A percentile compares a stretch with the other conserved stretches of the same genome.
These are phyloP conservation scores for Neurospora crassa DNA, from an alignment of 2,329 filamentous ascomycete species.

Conservation along the genomic window DNA sequence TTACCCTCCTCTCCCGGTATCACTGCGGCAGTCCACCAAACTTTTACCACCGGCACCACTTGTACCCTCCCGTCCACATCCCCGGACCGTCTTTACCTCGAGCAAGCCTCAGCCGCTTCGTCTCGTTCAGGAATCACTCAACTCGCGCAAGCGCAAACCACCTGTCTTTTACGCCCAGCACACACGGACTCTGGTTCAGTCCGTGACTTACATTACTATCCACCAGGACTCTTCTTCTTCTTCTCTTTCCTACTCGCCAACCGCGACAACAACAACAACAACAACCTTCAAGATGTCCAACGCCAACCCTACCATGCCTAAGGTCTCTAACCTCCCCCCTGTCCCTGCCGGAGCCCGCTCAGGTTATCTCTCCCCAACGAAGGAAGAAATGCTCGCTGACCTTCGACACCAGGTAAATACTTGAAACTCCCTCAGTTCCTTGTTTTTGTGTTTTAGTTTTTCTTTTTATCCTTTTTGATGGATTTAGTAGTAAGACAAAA, in stretches of 20 bases:
- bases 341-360: conserved; percentile 4
- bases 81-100: conserved; percentile 12
- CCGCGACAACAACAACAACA: not conserved
- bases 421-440: not conserved
- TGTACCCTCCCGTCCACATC: conserved; percentile 1
- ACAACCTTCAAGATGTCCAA: conserved; percentile 8
- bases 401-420: conserved; percentile 16
- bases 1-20: not conserved
- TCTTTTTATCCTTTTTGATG: not conserved
- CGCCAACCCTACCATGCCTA: conserved; percentile 17
- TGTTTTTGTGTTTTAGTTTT: not conserved
- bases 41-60: not conserved
- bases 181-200: conserved; percentile 12
- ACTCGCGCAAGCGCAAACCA: conserved; percentile 11
- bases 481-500: not conserved
- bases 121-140: conserved; percentile 14
- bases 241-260: not conserved
- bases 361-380: conserved; percentile 4
- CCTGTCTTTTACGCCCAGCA: conserved; percentile 17
- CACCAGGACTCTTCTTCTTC: conserved; percentile 5
- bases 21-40: not conserved
- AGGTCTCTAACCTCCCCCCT: conserved; percentile 13
- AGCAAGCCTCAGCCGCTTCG: conserved; percentile 15
- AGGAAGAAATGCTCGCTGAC: conserved; percentile 17
- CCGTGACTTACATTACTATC: conserved; percentile 15